Evolutionary conservation across 164 flowering plant genomes (phyloP).

Genomic region (Nelumbo lutea): DNA sequence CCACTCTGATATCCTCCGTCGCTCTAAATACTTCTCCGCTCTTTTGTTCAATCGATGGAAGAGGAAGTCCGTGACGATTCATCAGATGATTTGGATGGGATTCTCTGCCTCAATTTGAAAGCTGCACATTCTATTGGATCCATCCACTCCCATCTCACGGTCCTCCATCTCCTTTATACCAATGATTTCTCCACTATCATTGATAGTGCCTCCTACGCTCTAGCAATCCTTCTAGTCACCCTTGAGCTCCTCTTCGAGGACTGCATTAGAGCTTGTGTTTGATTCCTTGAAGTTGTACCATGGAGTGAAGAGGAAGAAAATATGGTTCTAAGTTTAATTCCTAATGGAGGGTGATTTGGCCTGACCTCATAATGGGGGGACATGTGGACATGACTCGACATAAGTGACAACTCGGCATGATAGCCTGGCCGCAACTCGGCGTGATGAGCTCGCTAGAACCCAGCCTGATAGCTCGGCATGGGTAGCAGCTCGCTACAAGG

Average conservation of each 20-base stretch:
- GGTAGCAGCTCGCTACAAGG: no score
- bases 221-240: not conserved
- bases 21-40: not conserved
- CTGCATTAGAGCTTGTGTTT: not conserved
- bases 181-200: not conserved
- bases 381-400: no score
- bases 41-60: not conserved
- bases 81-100: not conserved
- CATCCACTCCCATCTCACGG: not conserved
- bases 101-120: not conserved
- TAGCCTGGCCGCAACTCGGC: no score
- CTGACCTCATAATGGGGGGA: no score
- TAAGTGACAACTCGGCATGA: no score
- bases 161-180: not conserved
- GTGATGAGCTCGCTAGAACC: no score
- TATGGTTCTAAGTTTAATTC: not conserved
- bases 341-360: not conserved
- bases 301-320: conserved; percentile 4
- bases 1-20: not conserved
- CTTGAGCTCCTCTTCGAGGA: not conserved
- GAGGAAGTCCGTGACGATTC: not conserved
- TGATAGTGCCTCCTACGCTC: not conserved
- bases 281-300: not conserved
- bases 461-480: no score
- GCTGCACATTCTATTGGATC: not conserved